phyloP scores from a whole-genome alignment of 495 filamentous ascomycete genomes.

The Stereocaulon alpinum region DNA sequence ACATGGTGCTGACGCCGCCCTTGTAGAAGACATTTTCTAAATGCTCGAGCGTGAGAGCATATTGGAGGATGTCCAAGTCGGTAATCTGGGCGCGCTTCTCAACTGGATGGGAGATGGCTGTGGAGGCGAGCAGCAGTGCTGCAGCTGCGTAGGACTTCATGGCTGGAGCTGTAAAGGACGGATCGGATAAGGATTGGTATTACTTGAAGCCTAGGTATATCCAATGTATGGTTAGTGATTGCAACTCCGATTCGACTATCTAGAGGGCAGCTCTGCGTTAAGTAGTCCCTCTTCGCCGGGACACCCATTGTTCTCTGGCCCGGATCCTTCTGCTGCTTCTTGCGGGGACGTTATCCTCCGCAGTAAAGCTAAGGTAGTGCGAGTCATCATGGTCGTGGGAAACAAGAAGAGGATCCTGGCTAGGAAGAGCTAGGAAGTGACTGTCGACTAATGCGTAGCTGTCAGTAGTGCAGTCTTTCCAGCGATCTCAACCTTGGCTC shows the following conservation, averaged over 20 bases:
- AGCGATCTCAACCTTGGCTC: not conserved
- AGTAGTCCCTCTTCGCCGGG: not conserved
- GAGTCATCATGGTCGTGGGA: not conserved
- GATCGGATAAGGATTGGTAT: not conserved
- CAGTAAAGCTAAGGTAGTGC: conserved; percentile 2
- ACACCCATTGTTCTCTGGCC: not conserved
- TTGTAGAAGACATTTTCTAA: conserved; percentile 38
- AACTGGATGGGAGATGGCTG: not conserved
- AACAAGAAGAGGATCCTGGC: not conserved
- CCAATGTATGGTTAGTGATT: not conserved
- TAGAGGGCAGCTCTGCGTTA: not conserved
- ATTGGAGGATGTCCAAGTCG: conserved; percentile 15
- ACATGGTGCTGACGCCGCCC: conserved; percentile 42
- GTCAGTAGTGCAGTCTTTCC: too few relatives aligned
- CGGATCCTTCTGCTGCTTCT: not conserved
- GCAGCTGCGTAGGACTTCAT: conserved; percentile 11
- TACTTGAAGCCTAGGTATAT: not conserved
- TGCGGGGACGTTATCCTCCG: not conserved
- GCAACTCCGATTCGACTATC: not conserved
- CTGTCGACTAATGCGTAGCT: not conserved
- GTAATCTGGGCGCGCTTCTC: conserved; percentile 9
- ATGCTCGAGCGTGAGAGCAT: conserved; percentile 25
- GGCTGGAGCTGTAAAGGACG: not conserved
- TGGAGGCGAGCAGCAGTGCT: not conserved
- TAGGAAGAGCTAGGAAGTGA: not conserved